Conservation (phyloP, 2,329 filamentous ascomycete species). For the Neonectria hederae region DNA sequence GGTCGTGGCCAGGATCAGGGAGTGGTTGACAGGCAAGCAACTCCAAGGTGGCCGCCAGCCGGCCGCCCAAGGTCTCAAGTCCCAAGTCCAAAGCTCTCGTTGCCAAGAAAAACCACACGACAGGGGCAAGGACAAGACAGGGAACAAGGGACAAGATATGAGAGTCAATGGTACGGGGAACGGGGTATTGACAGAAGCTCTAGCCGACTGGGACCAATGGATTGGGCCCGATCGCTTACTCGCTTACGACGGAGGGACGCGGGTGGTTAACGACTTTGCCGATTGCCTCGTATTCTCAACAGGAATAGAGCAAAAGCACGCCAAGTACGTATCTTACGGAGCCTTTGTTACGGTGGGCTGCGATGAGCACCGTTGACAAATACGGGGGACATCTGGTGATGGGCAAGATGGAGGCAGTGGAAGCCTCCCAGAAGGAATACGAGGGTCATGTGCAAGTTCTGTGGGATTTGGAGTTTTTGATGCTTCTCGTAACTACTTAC, state of each 20-base stretch:
- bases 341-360: neutral
- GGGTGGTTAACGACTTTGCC: constrained; percentile 32
- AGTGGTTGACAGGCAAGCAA: constrained; percentile 3
- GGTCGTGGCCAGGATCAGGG: neutral
- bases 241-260: constrained; percentile 23
- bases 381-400: neutral
- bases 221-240: constrained; percentile 32
- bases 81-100: neutral
- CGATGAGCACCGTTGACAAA: neutral
- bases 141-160: constrained; percentile 32
- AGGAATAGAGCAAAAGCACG: constrained; percentile 2
- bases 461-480: neutral
- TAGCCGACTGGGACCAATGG: constrained; percentile 31
- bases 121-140: constrained; percentile 22
- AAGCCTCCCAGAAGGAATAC: constrained; percentile 6
- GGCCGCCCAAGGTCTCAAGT: neutral
- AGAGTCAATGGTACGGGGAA: constrained; percentile 22
- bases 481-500: neutral
- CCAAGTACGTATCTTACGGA: constrained; percentile 13
- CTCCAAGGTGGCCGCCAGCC: constrained; percentile 4
- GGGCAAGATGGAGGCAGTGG: neutral
- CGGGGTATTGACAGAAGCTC: constrained; percentile 21
- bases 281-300: constrained; percentile 37
- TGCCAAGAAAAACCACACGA: constrained; percentile 8
- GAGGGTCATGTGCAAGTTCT: neutral